phyloP scores from a whole-genome alignment of 2,329 filamentous ascomycete genomes.

The Hypoxylon rubiginosum region DNA sequence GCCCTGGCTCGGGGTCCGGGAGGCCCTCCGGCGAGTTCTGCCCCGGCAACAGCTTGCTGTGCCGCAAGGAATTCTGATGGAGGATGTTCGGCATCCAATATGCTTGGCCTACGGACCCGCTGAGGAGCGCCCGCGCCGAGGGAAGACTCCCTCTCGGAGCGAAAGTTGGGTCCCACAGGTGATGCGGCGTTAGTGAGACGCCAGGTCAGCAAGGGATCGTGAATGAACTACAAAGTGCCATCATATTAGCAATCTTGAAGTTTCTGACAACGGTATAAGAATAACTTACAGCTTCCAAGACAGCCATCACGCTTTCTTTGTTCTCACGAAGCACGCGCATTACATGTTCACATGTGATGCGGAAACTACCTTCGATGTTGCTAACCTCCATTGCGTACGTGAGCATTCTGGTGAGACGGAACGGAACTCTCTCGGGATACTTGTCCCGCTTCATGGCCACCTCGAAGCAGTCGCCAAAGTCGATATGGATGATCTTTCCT shows the following conservation, averaged over 20 bases:
- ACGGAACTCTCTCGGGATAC: constrained; percentile 96
- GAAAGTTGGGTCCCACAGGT: constrained; percentile 76
- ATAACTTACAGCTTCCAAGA: constrained; percentile 89
- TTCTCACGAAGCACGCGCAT: constrained; percentile 97
- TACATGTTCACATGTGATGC: constrained; percentile 97
- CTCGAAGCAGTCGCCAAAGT: constrained; percentile 99
- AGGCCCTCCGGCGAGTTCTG: constrained; percentile 60
- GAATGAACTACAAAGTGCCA: constrained; percentile 81
- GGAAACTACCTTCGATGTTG: constrained; percentile 98
- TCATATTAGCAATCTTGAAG: constrained; percentile 36
- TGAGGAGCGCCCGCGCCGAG: constrained; percentile 61
- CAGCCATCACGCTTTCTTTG: constrained; percentile 98
- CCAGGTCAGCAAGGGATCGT: constrained; percentile 99
- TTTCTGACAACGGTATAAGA: background rate
- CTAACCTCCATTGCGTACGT: constrained; percentile 99
- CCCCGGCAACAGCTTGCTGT: constrained; percentile 51
- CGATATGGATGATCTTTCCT: constrained; percentile 97
- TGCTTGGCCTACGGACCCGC: constrained; percentile 75
- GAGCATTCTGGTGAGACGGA: constrained; percentile 97
- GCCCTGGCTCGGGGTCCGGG: constrained; percentile 66
- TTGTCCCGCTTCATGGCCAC: constrained; percentile 99
- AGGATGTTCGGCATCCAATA: constrained; percentile 73
- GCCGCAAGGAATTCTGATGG: constrained; percentile 70
- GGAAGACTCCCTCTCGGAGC: constrained; percentile 69
- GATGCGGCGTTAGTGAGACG: constrained; percentile 78